These are phyloP conservation scores for Cercospora sp. DNA, from an alignment of 2,329 filamentous ascomycete species.

Conservation along the genomic window DNA sequence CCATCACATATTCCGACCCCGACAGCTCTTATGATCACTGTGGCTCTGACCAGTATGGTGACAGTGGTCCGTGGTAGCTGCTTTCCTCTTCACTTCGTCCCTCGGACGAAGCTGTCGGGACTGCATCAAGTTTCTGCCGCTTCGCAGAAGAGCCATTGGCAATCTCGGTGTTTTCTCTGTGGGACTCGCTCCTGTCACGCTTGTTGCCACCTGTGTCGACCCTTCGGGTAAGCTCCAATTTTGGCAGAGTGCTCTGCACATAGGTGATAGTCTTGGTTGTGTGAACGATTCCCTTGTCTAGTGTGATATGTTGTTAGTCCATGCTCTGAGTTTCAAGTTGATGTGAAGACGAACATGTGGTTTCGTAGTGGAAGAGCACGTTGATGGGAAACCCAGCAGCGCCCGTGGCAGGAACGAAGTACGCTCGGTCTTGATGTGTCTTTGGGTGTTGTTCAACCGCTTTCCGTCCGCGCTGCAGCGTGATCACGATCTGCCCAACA, in stretches of 20 bases:
- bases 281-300: slow-evolving; percentile 17
- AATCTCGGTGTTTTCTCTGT: not conserved
- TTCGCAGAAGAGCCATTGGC: not conserved
- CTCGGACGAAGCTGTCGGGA: not conserved
- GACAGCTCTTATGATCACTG: not conserved
- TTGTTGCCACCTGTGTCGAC: not conserved
- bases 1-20: not conserved
- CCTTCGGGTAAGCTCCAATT: slow-evolving; percentile 4
- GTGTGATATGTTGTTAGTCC: not conserved
- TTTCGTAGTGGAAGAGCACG: slow-evolving; percentile 11
- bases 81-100: not conserved
- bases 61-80: slow-evolving; percentile 9
- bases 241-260: slow-evolving; percentile 1
- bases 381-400: slow-evolving; percentile 5
- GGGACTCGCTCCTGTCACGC: slow-evolving; percentile 5
- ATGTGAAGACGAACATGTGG: slow-evolving; percentile 4
- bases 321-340: not conserved
- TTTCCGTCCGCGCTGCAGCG: slow-evolving; percentile 12
- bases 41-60: slow-evolving; percentile 20
- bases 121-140: not conserved
- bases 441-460: not conserved
- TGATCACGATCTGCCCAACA: slow-evolving; percentile 12
- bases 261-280: slow-evolving; percentile 13
- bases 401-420: slow-evolving; percentile 12
- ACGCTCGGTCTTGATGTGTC: not conserved